phyloP scores from a whole-genome alignment of 2,329 filamentous ascomycete genomes.

The Colletotrichum sp. region DNA sequence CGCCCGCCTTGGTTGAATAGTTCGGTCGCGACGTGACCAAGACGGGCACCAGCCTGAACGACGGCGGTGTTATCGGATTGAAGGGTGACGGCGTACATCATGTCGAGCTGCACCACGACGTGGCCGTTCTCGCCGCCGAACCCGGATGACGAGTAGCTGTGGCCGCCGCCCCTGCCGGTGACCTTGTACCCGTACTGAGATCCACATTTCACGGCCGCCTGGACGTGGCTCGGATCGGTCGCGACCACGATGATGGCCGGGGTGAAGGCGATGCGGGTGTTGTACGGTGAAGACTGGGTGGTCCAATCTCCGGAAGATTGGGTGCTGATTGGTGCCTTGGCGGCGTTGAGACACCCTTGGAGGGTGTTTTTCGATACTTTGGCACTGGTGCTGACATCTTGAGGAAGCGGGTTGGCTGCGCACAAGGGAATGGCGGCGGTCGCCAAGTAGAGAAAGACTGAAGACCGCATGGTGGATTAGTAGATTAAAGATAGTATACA shows the following conservation, averaged over 20 bases:
- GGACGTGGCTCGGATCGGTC: constrained; percentile 45
- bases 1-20: constrained; percentile 41
- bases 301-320: constrained; percentile 22
- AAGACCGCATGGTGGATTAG: background rate
- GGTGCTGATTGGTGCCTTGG: constrained; percentile 24
- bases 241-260: constrained; percentile 51
- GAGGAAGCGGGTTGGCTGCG: background rate
- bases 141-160: constrained; percentile 55
- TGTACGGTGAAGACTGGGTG: constrained; percentile 31
- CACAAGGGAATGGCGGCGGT: background rate
- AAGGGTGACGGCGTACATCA: constrained; percentile 47
- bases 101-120: constrained; percentile 51
- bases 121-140: constrained; percentile 54
- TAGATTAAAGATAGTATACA: background rate
- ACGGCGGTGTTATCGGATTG: constrained; percentile 43
- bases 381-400: background rate
- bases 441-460: background rate
- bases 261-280: constrained; percentile 36
- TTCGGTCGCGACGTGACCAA: constrained; percentile 51
- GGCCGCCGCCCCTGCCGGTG: constrained; percentile 55
- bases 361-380: constrained; percentile 2
- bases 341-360: constrained; percentile 26
- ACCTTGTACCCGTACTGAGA: constrained; percentile 46
- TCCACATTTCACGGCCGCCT: constrained; percentile 52
- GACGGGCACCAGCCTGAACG: constrained; percentile 53